Percentiles rank a stretch among this genome's conserved stretches.
Conservation (phyloP, 805 yeast species). For the Candida palmyrensis region DNA sequence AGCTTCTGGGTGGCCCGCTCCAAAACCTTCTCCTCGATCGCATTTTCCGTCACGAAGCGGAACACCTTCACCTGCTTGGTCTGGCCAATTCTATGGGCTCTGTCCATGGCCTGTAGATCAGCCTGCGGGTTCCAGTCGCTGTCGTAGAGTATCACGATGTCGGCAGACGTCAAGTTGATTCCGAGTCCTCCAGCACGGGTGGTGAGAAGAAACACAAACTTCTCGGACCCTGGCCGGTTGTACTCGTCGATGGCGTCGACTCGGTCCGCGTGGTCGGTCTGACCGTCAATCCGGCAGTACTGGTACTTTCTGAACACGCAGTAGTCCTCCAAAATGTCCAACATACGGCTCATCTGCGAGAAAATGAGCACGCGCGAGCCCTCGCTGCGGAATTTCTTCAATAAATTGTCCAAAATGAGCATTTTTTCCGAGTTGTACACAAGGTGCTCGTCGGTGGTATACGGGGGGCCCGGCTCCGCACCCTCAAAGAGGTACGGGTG, state of each 20-base stretch:
- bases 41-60: slow-evolving; percentile 73
- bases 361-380: slow-evolving; percentile 77
- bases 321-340: slow-evolving; percentile 78
- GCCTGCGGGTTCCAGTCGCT: slow-evolving; percentile 92
- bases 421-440: slow-evolving; percentile 69
- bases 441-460: slow-evolving; percentile 78
- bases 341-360: slow-evolving; percentile 79
- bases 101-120: slow-evolving; percentile 84
- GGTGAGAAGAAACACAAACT: slow-evolving; percentile 70
- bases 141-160: slow-evolving; percentile 68
- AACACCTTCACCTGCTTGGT: slow-evolving; percentile 78
- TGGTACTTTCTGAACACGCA: slow-evolving; percentile 63
- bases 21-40: slow-evolving; percentile 76
- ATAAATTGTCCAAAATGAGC: slow-evolving; percentile 62
- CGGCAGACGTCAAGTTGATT: slow-evolving; percentile 77
- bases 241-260: slow-evolving; percentile 73
- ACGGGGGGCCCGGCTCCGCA: slow-evolving; percentile 89
- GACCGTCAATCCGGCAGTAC: slow-evolving; percentile 80
- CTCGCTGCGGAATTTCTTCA: slow-evolving; percentile 56
- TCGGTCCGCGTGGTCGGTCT: slow-evolving; percentile 75
- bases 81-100: slow-evolving; percentile 87
- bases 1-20: slow-evolving; percentile 80
- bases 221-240: slow-evolving; percentile 67
- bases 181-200: slow-evolving; percentile 92
- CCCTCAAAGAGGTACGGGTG: slow-evolving; percentile 85